These are phyloP conservation scores for Astraeus odoratus DNA, from an alignment of 768 basidiomycete species.

Conservation along the genomic window DNA sequence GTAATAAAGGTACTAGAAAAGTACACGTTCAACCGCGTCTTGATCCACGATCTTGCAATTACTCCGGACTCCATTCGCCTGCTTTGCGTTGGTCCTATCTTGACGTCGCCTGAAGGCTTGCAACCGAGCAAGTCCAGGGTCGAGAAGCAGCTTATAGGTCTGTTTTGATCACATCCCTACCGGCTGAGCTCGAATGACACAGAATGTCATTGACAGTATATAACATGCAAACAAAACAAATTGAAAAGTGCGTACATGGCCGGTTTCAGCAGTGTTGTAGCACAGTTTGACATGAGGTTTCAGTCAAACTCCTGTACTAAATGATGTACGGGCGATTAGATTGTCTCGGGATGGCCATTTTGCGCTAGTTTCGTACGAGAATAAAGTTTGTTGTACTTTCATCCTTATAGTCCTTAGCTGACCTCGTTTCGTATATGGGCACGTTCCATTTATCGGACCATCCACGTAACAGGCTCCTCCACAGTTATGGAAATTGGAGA, in stretches of 20 bases:
- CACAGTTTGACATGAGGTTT: slow-evolving; percentile 5
- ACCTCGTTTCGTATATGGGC: background rate
- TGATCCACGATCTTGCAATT: slow-evolving; percentile 63
- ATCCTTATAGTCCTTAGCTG: background rate
- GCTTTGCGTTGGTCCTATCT: slow-evolving; percentile 60
- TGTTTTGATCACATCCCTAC: slow-evolving; percentile 11
- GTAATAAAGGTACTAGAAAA: slow-evolving; percentile 41
- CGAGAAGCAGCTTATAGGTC: slow-evolving; percentile 73
- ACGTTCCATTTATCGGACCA: background rate
- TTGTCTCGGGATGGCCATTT: slow-evolving; percentile 52
- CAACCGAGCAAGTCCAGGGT: slow-evolving; percentile 61
- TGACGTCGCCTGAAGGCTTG: slow-evolving; percentile 54
- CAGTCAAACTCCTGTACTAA: slow-evolving; percentile 67
- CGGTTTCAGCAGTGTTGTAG: background rate
- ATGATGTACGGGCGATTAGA: slow-evolving; percentile 67
- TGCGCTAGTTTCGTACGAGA: slow-evolving; percentile 68
- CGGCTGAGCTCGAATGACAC: background rate
- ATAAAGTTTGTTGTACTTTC: slow-evolving; percentile 41
- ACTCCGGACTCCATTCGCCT: slow-evolving; percentile 60
- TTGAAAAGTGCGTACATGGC: slow-evolving; percentile 52
- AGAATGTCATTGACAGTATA: slow-evolving; percentile 39
- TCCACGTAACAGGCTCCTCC: slow-evolving; percentile 47
- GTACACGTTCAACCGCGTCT: slow-evolving; percentile 55
- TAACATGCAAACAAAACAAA: slow-evolving; percentile 54
- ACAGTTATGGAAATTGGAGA: slow-evolving; percentile 61